Base-by-base conservation (phyloP, 768 basidiomycete genomes). In the Royoungia palumana region DNA sequence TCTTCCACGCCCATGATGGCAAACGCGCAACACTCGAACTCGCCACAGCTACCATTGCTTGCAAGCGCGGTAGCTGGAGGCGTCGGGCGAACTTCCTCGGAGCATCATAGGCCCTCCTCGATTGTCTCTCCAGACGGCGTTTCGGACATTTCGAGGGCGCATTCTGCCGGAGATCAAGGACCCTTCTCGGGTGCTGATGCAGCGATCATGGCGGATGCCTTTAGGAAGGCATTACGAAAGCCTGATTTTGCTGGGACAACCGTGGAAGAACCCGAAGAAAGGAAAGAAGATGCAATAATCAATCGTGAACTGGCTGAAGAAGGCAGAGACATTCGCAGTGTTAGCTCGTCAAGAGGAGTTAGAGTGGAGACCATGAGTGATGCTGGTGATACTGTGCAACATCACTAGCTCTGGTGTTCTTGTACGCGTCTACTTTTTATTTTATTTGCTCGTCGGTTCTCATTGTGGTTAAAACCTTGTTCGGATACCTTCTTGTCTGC, bases 151-250 rank as follows among this genome's bases (percentile, higher is more conserved):
- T 87, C 85, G 25, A 75, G 79, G 41, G 66, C 77, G 9, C 78
- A 78, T 34, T 81, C 80, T 35, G 72, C 76, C 40, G 80, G 81
- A 45, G 83, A 84, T 46, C 72, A 80, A 36, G 87, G 80, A 11
- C 85, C 83, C 10, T 86, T 94, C 69, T 85, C 84, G 38, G 84
- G 81, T 17, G 84, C 87, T 19, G 92, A 95, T 67, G 93, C 93
- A 45, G 89, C 89, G 34, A 88, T 93, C 64, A 89, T 94, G 82
- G 91, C 92, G 35, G 85, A 91, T 71, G 93, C 93, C 6, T 95
- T 94, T 71, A 76, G 93, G 60, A 82, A 87, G 65, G 88, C 87
- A 55, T 72, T 95, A 61, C 78, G 92, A 65, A 92, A 92, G 65
- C 92, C 93, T 10, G 90, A 91, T 63, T 94, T 94, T 66, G 77